Base-by-base conservation (phyloP, 2,329 filamentous ascomycete species). In the Blastomyces silverae region DNA sequence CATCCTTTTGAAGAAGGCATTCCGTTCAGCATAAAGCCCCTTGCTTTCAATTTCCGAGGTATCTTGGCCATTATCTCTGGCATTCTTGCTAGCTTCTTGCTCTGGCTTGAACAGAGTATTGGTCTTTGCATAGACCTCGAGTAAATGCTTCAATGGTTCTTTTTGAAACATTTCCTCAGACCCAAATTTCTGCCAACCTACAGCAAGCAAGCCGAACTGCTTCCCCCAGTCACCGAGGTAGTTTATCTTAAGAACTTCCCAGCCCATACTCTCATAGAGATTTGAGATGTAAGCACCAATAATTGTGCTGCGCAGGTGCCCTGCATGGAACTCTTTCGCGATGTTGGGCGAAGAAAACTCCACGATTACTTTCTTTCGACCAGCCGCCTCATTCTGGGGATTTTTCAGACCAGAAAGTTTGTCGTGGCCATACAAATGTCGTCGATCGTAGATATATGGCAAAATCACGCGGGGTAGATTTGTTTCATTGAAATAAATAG, bases 271-370 rank as follows among this genome's bases (percentile, higher is more conserved):
- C 70, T 87, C 81, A 73, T 91, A 89, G 2, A 91, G 73, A 70
- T 90, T 90, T 28, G 86, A 80, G 25, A 91, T 77, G 74, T 89
- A 90, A 39, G 87, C 87, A 55, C 89, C 89, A 64, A 91, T 89
- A 68, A 92, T 90, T 61, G 89, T 92, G 71, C 87, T 90, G 70
- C 89, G 83, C 69, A 92, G 79, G 78, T 92, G 89, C 6, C 87
- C 87, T 28, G 87, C 87, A 72, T 90, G 87, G 77, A 92, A 91
- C 28, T 88, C 90, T 78, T 93, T 93, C 57, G 90, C 90, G 66
- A 94, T 92, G 75, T 94, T 94, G 61, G 91, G 90, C 8, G 89
- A 92, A 8, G 88, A 91, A 77, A 93, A 94, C 73, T 94, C 90
- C 71, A 94, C 84, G 62, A 94, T 84, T 52, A 86, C 84, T 81